Base-by-base conservation (phyloP, 352 stramenopile genomes). In the Phytopythium litorale region DNA sequence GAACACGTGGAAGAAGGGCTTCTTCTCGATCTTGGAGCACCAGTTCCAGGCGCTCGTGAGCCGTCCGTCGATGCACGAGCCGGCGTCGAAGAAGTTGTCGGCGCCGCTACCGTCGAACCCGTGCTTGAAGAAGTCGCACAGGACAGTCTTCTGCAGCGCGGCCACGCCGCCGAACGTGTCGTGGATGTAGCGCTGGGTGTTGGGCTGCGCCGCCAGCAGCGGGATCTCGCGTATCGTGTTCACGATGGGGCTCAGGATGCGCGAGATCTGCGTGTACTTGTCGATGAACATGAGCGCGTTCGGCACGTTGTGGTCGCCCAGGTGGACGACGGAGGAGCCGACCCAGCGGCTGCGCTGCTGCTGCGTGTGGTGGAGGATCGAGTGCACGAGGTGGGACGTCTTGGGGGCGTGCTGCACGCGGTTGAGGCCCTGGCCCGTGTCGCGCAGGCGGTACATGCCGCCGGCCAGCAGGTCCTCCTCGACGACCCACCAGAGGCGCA, bases 281-380 rank as follows among this genome's bases (percentile, higher is more conserved):
- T 99, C 97, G 72, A 99, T 99, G 69, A 99, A 99, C 76, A 98
- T 98, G 64, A 99, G 84, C 55, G 96, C 96, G 62, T 99, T 99
- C 15, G 96, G 97, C 30, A 99, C 97, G 75, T 99, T 99, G 76
- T 98, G 96, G 81, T 99, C 97, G 32, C 97, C 97, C 30, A 99
- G 65, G 71, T 99, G 97, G 60, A 99, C 98, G 15, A 99, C 95
- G 65, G 82, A 98, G 7, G 81, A 97, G 38, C 94, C 96, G 33
- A 98, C 84, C 95, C 95, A 98, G 19, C 84, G 76, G 28, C 88
- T 87, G 30, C 91, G 64, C 11, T 64, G 73, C 42, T 74, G 74
- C 62, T 95, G 86, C 33, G 86, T 94, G 37, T 78, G 78, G 70
- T 94, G 76, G 12, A 98, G 72, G 51, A 98, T 93, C 63, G 94